Evolutionary conservation across 495 filamentous ascomycete species (phyloP).

Genomic region (Aspergillus asperescens): DNA sequence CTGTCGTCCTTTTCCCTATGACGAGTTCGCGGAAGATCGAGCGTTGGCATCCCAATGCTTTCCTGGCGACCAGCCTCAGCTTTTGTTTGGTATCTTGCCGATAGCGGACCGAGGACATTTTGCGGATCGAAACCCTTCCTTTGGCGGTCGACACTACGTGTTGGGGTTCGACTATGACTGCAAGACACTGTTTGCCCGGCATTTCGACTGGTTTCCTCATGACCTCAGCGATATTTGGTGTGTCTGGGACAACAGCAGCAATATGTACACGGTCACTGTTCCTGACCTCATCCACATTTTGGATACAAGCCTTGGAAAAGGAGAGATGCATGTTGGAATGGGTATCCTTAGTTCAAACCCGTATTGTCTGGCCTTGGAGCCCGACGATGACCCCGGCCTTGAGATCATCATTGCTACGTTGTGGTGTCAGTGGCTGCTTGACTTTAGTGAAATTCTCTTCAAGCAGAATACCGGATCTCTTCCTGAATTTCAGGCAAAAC

Average conservation of each 20-base stretch:
- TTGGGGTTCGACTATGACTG: conserved; percentile 28
- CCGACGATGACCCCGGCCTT: conserved; percentile 27
- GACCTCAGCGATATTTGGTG: conserved; percentile 22
- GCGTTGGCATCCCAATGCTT: conserved; percentile 4
- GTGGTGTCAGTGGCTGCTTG: conserved; percentile 33
- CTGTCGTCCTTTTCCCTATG: conserved; percentile 21
- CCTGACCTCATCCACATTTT: conserved; percentile 16
- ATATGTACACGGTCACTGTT: conserved; percentile 22
- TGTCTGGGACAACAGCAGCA: conserved; percentile 28
- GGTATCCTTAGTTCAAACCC: conserved; percentile 19
- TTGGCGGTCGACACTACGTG: conserved; percentile 21
- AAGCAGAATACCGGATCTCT: conserved; percentile 2
- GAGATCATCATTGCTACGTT: conserved; percentile 33
- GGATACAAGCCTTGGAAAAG: conserved; percentile 10
- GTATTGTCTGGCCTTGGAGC: conserved; percentile 8
- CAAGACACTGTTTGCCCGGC: conserved; percentile 24
- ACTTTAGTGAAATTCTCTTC: conserved; percentile 29
- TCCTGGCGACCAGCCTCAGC: conserved; percentile 13
- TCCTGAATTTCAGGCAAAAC: conserved; percentile 9
- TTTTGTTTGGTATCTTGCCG: conserved; percentile 30
- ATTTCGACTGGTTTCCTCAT: conserved; percentile 25
- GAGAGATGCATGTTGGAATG: conserved; percentile 5
- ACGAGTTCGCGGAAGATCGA: conserved; percentile 17
- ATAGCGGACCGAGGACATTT: conserved; percentile 12
- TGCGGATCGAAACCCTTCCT: conserved; percentile 9